These are phyloP conservation scores for Penicillium soppii DNA, from an alignment of 495 filamentous ascomycete genomes.

Conservation along the genomic window DNA sequence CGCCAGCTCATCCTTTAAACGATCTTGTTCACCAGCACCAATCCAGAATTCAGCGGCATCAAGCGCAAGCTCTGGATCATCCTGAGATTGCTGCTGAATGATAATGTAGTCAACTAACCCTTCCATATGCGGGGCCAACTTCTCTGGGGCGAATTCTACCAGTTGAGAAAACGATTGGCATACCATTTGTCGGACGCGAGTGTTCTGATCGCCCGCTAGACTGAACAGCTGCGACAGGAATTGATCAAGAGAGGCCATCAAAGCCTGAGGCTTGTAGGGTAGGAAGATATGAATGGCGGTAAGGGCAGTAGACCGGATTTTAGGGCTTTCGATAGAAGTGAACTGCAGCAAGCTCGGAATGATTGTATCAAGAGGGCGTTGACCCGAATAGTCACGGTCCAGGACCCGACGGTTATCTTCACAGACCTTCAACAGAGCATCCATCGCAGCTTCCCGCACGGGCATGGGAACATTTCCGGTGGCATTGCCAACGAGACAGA, in stretches of 20 bases:
- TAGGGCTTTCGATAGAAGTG: conserved; percentile 67
- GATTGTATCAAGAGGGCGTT: conserved; percentile 82
- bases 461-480: conserved; percentile 62
- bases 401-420: conserved; percentile 90
- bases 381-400: conserved; percentile 80
- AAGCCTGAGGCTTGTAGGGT: conserved; percentile 71
- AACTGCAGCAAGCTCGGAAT: conserved; percentile 90
- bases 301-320: conserved; percentile 76
- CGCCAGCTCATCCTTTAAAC: conserved; percentile 67
- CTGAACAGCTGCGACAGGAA: conserved; percentile 80
- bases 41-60: conserved; percentile 99
- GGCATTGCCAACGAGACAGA: conserved; percentile 72
- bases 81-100: conserved; percentile 75
- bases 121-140: conserved; percentile 82
- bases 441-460: conserved; percentile 91
- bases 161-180: conserved; percentile 92
- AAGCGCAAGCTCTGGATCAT: conserved; percentile 87
- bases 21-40: conserved; percentile 81
- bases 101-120: conserved; percentile 93
- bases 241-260: conserved; percentile 72
- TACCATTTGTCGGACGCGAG: conserved; percentile 84
- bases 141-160: conserved; percentile 86
- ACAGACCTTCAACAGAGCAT: conserved; percentile 89
- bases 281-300: conserved; percentile 89
- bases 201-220: conserved; percentile 68